A percentile compares a stretch with the other conserved stretches of the same genome.
Evolutionary conservation across 2,329 filamentous ascomycete species (phyloP).

Genomic region (Phaeophleospora eucalypticola): DNA sequence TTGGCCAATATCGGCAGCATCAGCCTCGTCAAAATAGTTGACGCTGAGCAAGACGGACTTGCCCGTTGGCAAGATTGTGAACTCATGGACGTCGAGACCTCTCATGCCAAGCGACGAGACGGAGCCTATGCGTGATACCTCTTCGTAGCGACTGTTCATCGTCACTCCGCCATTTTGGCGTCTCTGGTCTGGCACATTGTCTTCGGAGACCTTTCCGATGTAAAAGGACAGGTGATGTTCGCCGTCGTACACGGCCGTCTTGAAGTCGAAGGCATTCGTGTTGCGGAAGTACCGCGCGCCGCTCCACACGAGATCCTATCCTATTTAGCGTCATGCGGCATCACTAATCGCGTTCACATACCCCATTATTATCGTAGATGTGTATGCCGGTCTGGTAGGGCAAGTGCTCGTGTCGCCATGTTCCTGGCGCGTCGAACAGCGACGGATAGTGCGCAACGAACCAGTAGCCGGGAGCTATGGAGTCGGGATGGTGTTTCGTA

Average conservation of each 20-base stretch:
- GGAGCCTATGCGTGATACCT: slow-evolving; percentile 30
- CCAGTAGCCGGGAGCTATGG: slow-evolving; percentile 15
- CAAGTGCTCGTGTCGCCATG: slow-evolving; percentile 2
- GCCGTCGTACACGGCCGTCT: slow-evolving; percentile 79
- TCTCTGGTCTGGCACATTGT: background rate
- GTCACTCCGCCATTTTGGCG: slow-evolving; percentile 24
- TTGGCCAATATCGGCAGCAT: slow-evolving; percentile 4
- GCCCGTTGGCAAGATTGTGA: slow-evolving; percentile 4
- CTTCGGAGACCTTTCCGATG: slow-evolving; percentile 4
- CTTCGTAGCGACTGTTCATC: slow-evolving; percentile 24
- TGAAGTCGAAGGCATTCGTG: slow-evolving; percentile 18
- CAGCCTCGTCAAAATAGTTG: background rate
- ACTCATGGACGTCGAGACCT: slow-evolving; percentile 9
- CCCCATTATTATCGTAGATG: slow-evolving; percentile 7
- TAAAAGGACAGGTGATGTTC: slow-evolving; percentile 67
- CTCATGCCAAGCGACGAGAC: slow-evolving; percentile 1
- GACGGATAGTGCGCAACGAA: slow-evolving; percentile 16
- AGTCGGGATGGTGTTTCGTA: slow-evolving; percentile 11
- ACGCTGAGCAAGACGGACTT: slow-evolving; percentile 5
- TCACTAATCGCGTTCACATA: background rate
- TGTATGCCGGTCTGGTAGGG: slow-evolving; percentile 3
- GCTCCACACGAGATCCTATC: slow-evolving; percentile 3
- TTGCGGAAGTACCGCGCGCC: slow-evolving; percentile 4
- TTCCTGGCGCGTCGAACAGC: background rate
- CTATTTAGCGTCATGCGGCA: background rate